Percentiles rank a stretch among this genome's conserved stretches.
Conservation (phyloP, 352 stramenopile genomes). For the Phytophthora crassamura region DNA sequence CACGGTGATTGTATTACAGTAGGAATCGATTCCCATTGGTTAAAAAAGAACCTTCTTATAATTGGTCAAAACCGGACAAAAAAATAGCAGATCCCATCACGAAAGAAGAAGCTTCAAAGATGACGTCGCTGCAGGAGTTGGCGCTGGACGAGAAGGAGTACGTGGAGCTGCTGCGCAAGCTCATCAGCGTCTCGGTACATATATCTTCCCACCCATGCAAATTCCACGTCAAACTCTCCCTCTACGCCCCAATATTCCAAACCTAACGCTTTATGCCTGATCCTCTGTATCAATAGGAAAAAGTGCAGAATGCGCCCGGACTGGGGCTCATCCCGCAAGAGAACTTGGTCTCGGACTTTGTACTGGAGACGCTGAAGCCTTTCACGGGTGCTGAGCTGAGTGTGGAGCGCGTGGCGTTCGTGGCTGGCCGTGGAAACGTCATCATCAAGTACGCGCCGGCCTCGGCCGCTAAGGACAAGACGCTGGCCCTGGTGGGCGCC, state of each 20-base stretch:
- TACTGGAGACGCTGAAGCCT: conserved; percentile 85
- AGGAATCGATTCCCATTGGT: no score
- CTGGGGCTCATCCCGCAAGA: conserved; percentile 57
- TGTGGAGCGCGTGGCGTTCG: conserved; percentile 87
- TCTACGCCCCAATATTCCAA: neutral
- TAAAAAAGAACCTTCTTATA: no score
- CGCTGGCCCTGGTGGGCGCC: conserved; percentile 87
- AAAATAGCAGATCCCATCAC: no score
- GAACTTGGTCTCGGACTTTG: conserved; percentile 90
- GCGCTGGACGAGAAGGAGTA: conserved; percentile 68
- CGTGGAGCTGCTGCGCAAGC: conserved; percentile 73
- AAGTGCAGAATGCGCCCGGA: conserved; percentile 55
- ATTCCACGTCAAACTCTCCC: neutral
- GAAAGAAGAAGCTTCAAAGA: conserved; percentile 7
- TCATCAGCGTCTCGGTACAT: conserved; percentile 68
- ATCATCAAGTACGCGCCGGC: conserved; percentile 90
- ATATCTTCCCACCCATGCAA: neutral
- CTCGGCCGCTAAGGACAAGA: conserved; percentile 60
- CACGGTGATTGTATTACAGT: no score
- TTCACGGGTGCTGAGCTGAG: conserved; percentile 68
- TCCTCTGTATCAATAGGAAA: conserved; percentile 30
- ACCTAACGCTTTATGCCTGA: neutral
- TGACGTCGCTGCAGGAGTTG: conserved; percentile 39
- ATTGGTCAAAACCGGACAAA: conserved; percentile 10
- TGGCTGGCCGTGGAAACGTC: conserved; percentile 87